Conservation (phyloP, 2,329 filamentous ascomycete species). For the Thielaviopsis populi region DNA sequence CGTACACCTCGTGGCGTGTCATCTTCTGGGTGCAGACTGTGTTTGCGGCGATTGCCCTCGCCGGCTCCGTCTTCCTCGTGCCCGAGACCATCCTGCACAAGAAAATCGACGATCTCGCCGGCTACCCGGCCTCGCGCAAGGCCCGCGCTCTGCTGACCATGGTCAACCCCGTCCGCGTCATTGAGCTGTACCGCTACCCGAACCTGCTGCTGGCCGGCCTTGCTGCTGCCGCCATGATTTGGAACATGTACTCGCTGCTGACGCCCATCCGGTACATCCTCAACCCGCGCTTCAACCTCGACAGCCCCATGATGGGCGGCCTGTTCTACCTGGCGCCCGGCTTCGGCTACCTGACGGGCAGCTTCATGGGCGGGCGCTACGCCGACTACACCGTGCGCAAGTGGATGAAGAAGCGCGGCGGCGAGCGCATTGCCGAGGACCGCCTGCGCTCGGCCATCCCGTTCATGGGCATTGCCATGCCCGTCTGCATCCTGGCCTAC, state of each 20-base stretch:
- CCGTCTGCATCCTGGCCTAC: constrained; percentile 49
- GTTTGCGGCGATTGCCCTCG: constrained; percentile 42
- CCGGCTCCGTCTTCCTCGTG: constrained; percentile 50
- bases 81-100: constrained; percentile 58
- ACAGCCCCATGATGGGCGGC: constrained; percentile 49
- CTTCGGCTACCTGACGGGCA: constrained; percentile 52
- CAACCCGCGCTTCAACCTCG: constrained; percentile 57
- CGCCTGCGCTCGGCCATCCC: constrained; percentile 44
- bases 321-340: constrained; percentile 64
- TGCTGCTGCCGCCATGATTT: constrained; percentile 49
- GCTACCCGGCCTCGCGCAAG: constrained; percentile 35
- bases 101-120: constrained; percentile 45
- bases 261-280: constrained; percentile 58
- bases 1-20: constrained; percentile 54
- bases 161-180: constrained; percentile 50
- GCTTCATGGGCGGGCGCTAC: constrained; percentile 56
- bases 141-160: constrained; percentile 42
- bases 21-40: constrained; percentile 68
- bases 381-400: constrained; percentile 51
- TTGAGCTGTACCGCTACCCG: constrained; percentile 50
- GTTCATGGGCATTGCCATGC: constrained; percentile 43
- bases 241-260: constrained; percentile 51
- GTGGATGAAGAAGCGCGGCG: constrained; percentile 44
- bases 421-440: constrained; percentile 51
- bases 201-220: constrained; percentile 48